Evolutionary conservation across 2,329 filamentous ascomycete species (phyloP).

Genomic region (Fusarium humuli): DNA sequence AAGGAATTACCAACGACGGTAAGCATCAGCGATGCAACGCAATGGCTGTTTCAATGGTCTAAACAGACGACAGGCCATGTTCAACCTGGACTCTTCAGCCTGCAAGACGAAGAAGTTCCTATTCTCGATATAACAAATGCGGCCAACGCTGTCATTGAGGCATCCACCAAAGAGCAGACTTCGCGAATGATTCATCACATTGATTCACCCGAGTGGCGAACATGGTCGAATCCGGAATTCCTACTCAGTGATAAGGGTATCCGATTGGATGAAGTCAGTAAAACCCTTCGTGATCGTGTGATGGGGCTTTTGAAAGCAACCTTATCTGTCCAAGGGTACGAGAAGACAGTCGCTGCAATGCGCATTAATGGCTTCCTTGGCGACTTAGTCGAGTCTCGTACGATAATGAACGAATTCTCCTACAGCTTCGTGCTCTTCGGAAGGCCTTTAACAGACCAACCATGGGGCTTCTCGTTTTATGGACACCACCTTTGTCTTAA

Average conservation of each 20-base stretch:
- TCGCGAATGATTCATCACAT: conserved; percentile 63
- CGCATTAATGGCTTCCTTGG: conserved; percentile 81
- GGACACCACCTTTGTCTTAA: conserved; percentile 83
- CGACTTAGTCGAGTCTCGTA: conserved; percentile 69
- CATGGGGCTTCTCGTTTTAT: conserved; percentile 81
- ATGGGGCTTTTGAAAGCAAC: conserved; percentile 67
- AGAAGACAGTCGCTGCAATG: conserved; percentile 77
- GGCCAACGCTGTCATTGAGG: background rate
- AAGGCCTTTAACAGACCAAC: conserved; percentile 62
- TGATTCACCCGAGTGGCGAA: conserved; percentile 77
- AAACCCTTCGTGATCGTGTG: conserved; percentile 59
- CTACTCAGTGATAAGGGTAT: conserved; percentile 75
- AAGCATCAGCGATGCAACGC: background rate
- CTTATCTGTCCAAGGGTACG: conserved; percentile 76
- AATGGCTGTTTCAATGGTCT: background rate
- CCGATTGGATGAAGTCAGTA: conserved; percentile 70
- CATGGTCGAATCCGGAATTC: conserved; percentile 79
- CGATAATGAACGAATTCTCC: conserved; percentile 77
- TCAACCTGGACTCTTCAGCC: background rate
- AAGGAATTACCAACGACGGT: background rate
- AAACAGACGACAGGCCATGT: background rate
- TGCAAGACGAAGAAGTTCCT: background rate
- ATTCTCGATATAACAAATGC: background rate
- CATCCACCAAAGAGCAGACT: background rate
- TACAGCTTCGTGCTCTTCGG: conserved; percentile 84